Evolutionary conservation across 176 grass and related monocot species (phyloP).

Genomic region (Cocos nucifera): DNA sequence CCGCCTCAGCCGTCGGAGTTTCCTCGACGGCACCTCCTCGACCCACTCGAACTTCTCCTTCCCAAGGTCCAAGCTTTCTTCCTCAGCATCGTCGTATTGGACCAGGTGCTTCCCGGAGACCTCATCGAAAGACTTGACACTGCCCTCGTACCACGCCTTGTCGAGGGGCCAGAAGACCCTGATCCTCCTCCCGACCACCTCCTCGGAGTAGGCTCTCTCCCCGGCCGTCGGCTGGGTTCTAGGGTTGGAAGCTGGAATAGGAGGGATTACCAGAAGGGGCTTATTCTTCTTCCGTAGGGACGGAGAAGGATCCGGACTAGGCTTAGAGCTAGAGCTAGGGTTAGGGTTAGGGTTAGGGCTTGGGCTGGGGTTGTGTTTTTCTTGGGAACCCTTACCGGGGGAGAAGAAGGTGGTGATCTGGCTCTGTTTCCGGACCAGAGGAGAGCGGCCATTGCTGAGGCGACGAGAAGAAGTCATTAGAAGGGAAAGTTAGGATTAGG

Average conservation of each 20-base stretch:
- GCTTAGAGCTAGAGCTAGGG: conserved; percentile 13
- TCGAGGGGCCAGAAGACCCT: conserved; percentile 87
- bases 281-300: conserved; percentile 42
- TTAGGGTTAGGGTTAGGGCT: conserved; percentile 5
- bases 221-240: conserved; percentile 22
- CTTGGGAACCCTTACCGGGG: conserved; percentile 13
- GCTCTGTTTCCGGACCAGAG: conserved; percentile 74
- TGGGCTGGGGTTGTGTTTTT: conserved; percentile 5
- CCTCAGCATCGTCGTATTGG: conserved; percentile 65
- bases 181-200: conserved; percentile 53
- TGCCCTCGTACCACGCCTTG: conserved; percentile 62
- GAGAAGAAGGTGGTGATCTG: conserved; percentile 93
- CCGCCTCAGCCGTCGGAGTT: conserved; percentile 61
- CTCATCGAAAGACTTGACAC: conserved; percentile 46
- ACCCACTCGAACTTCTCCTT: conserved; percentile 71
- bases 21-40: conserved; percentile 32
- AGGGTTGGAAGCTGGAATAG: conserved; percentile 5
- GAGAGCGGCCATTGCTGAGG: conserved; percentile 80
- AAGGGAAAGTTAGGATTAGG: neutral
- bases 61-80: conserved; percentile 60
- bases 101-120: conserved; percentile 39
- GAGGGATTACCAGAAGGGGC: conserved; percentile 27
- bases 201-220: conserved; percentile 22
- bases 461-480: conserved; percentile 40
- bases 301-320: conserved; percentile 23